phyloP scores from a whole-genome alignment of 805 yeast genomes.

The Starmerella tilneyi region DNA sequence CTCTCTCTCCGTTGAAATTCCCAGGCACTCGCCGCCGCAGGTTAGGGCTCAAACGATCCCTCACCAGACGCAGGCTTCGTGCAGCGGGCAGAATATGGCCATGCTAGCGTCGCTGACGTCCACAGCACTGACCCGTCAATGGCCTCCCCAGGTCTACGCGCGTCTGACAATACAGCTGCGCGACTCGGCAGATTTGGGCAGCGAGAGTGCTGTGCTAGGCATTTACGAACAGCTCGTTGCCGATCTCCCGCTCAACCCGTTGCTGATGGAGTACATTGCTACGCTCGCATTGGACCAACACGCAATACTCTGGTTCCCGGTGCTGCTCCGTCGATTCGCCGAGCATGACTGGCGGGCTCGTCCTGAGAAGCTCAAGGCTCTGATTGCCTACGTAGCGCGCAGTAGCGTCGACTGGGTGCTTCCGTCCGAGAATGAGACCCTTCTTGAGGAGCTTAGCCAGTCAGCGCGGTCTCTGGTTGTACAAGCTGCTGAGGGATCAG shows the following conservation, averaged over 20 bases:
- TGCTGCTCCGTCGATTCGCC: slow-evolving; percentile 14
- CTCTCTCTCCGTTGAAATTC: no score
- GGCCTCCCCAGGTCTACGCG: slow-evolving; percentile 25
- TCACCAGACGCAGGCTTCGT: background rate
- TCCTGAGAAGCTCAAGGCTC: background rate
- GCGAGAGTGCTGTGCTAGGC: slow-evolving; percentile 3
- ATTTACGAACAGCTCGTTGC: slow-evolving; percentile 7
- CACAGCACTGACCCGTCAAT: slow-evolving; percentile 24
- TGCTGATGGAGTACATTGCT: slow-evolving; percentile 27
- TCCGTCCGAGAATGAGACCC: slow-evolving; percentile 4
- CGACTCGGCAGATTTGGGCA: slow-evolving; percentile 21
- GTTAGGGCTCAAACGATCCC: background rate
- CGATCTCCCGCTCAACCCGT: slow-evolving; percentile 20
- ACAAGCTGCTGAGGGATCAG: slow-evolving; percentile 19
- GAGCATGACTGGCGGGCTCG: slow-evolving; percentile 2
- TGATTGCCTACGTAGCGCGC: slow-evolving; percentile 21
- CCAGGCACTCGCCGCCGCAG: background rate
- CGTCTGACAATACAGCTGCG: slow-evolving; percentile 28
- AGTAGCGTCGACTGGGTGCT: slow-evolving; percentile 13
- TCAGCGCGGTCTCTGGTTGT: slow-evolving; percentile 3
- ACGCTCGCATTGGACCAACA: slow-evolving; percentile 24
- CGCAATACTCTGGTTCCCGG: slow-evolving; percentile 23
- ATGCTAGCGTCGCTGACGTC: slow-evolving; percentile 22
- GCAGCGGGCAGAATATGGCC: slow-evolving; percentile 5
- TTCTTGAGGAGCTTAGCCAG: background rate